Conservation (phyloP, 2,329 filamentous ascomycete genomes). For the Neonectria sp. region DNA sequence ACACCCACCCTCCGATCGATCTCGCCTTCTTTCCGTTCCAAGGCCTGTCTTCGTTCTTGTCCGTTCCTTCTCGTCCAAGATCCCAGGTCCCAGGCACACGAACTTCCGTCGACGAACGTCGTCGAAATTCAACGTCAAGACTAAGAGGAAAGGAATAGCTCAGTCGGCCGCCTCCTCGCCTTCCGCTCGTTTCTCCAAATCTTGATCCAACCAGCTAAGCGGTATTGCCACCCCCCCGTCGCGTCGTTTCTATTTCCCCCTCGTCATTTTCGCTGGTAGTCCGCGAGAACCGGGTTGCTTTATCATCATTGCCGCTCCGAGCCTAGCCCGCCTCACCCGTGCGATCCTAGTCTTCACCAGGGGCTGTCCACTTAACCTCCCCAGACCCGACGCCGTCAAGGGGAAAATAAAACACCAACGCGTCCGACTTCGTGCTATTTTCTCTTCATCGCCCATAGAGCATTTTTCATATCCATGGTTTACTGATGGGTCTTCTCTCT, state of each 20-base stretch:
- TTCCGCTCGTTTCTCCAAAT: constrained; percentile 32
- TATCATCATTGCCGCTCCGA: constrained; percentile 59
- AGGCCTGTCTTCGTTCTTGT: constrained; percentile 39
- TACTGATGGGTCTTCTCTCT: constrained; percentile 74
- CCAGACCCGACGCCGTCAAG: constrained; percentile 63
- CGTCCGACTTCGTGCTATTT: constrained; percentile 61
- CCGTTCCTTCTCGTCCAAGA: constrained; percentile 27
- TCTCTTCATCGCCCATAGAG: constrained; percentile 51
- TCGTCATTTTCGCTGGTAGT: constrained; percentile 43
- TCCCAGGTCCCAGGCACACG: constrained; percentile 36
- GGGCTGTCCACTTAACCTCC: constrained; percentile 57
- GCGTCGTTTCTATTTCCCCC: constrained; percentile 38
- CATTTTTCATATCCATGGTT: constrained; percentile 54
- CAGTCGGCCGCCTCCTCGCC: constrained; percentile 32
- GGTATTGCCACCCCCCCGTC: constrained; percentile 50
- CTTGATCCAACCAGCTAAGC: constrained; percentile 41
- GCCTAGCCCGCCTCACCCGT: constrained; percentile 65
- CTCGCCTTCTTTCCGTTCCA: constrained; percentile 46
- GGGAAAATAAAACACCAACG: constrained; percentile 67
- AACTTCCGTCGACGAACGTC: constrained; percentile 29
- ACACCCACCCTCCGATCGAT: constrained; percentile 50
- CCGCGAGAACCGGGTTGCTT: constrained; percentile 54
- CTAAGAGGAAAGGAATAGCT: constrained; percentile 20
- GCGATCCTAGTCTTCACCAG: constrained; percentile 64
- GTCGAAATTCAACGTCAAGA: constrained; percentile 30